phyloP scores from a whole-genome alignment of 2,329 filamentous ascomycete species.

The Shiraia bambusicola region DNA sequence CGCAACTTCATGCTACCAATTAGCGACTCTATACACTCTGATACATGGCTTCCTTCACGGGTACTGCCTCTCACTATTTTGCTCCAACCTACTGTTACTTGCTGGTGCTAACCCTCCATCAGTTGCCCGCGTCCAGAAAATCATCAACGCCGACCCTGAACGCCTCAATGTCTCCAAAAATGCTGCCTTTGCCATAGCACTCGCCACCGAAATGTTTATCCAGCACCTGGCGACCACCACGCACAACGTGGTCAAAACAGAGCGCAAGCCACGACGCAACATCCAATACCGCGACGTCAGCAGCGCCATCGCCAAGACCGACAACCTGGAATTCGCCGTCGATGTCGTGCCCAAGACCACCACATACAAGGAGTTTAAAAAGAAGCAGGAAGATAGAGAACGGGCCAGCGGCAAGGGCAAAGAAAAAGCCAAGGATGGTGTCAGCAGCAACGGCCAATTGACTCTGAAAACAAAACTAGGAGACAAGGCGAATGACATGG shows the following conservation, averaged over 20 bases:
- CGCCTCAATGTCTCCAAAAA: slow-evolving; percentile 87
- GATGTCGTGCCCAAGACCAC: slow-evolving; percentile 88
- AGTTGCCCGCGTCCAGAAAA: slow-evolving; percentile 97
- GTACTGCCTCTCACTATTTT: too few relatives aligned
- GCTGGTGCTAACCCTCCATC: slow-evolving; percentile 5
- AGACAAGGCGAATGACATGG: slow-evolving; percentile 1
- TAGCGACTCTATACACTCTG: too few relatives aligned
- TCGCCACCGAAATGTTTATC: slow-evolving; percentile 95
- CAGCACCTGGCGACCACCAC: slow-evolving; percentile 85
- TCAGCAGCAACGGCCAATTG: slow-evolving; percentile 9
- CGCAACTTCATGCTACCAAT: background rate
- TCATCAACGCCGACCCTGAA: slow-evolving; percentile 76
- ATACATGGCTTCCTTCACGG: too few relatives aligned
- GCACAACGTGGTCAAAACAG: slow-evolving; percentile 84
- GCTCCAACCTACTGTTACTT: background rate
- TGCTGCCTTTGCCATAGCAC: slow-evolving; percentile 88
- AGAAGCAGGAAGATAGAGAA: slow-evolving; percentile 41
- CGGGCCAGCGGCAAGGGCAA: slow-evolving; percentile 43
- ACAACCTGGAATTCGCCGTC: slow-evolving; percentile 91
- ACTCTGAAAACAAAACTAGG: slow-evolving; percentile 2
- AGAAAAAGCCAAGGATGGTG: slow-evolving; percentile 8
- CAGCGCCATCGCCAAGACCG: slow-evolving; percentile 79
- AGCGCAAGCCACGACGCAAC: slow-evolving; percentile 87
- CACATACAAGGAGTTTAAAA: slow-evolving; percentile 77
- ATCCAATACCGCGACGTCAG: slow-evolving; percentile 96